phyloP scores from a whole-genome alignment of 2,329 filamentous ascomycete genomes.

The Ophiostoma sp. region DNA sequence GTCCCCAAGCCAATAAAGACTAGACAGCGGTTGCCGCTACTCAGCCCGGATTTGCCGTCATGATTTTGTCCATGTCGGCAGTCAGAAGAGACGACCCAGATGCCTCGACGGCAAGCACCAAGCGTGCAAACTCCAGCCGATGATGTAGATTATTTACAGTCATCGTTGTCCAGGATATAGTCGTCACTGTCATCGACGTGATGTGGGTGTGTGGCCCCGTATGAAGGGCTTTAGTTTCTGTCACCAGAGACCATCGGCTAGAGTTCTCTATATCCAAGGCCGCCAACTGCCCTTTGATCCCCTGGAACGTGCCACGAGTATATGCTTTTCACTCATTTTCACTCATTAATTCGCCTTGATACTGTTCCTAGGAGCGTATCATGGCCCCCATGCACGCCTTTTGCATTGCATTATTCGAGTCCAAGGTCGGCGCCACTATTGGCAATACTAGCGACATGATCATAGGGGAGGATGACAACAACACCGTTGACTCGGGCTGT shows the following conservation, averaged over 20 bases:
- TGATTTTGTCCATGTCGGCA: slow-evolving; percentile 3
- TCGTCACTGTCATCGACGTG: slow-evolving; percentile 21
- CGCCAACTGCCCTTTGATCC: slow-evolving; percentile 10
- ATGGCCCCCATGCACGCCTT: not conserved
- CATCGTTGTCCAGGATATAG: slow-evolving; percentile 16
- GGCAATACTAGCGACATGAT: not conserved
- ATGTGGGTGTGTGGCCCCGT: slow-evolving; percentile 34
- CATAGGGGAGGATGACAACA: not conserved
- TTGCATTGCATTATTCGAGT: not conserved
- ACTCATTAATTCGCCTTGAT: not conserved
- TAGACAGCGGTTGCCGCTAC: not conserved
- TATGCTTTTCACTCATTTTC: not conserved
- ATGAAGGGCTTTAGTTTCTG: slow-evolving; percentile 36
- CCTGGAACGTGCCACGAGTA: slow-evolving; percentile 17
- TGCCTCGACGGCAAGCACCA: slow-evolving; percentile 27
- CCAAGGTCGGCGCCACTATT: not conserved
- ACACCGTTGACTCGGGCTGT: not conserved
- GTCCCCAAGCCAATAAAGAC: not conserved
- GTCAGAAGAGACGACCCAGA: slow-evolving; percentile 13
- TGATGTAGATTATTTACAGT: slow-evolving; percentile 11
- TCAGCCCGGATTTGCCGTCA: not conserved
- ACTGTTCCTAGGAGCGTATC: not conserved
- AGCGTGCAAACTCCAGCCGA: slow-evolving; percentile 34
- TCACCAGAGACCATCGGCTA: not conserved
- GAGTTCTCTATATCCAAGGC: not conserved